These are phyloP conservation scores for Coniochaeta sp. DNA, from an alignment of 2,329 filamentous ascomycete species.

Conservation along the genomic window DNA sequence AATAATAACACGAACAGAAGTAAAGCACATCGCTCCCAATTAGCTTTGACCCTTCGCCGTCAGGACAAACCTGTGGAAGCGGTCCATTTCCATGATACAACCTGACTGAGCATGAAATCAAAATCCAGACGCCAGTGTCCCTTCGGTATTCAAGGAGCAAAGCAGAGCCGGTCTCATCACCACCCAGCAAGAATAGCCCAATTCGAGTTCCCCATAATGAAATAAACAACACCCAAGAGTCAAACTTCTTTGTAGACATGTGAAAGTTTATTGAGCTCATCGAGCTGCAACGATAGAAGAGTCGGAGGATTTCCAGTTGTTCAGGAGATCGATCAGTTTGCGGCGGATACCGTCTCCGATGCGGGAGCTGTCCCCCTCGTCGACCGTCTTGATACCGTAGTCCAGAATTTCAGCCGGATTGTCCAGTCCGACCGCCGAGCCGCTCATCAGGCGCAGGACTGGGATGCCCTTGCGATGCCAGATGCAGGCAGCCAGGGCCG, in stretches of 20 bases:
- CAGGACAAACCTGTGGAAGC: neutral
- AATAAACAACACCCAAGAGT: too few relatives aligned
- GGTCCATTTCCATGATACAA: neutral
- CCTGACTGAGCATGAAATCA: neutral
- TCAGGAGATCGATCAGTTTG: conserved; percentile 30
- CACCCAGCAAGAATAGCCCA: neutral
- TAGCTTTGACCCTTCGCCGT: neutral
- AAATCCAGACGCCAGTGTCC: neutral
- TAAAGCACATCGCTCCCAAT: neutral
- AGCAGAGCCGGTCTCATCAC: neutral
- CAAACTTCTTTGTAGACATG: too few relatives aligned
- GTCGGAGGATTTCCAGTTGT: conserved; percentile 25
- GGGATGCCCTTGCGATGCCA: conserved; percentile 30
- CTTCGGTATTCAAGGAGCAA: neutral
- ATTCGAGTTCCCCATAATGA: neutral
- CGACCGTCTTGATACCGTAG: conserved; percentile 31
- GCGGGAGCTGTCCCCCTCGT: conserved; percentile 31
- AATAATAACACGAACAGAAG: neutral
- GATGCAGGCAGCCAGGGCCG: conserved; percentile 26
- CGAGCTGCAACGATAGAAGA: neutral
- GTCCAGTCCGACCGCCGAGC: conserved; percentile 25
- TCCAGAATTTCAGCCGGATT: conserved; percentile 29
- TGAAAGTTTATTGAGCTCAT: neutral
- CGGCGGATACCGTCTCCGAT: conserved; percentile 37
- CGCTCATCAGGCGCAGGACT: conserved; percentile 25